Base-by-base conservation (phyloP, 805 yeast genomes). In the Cyberlindnera amylophila region DNA sequence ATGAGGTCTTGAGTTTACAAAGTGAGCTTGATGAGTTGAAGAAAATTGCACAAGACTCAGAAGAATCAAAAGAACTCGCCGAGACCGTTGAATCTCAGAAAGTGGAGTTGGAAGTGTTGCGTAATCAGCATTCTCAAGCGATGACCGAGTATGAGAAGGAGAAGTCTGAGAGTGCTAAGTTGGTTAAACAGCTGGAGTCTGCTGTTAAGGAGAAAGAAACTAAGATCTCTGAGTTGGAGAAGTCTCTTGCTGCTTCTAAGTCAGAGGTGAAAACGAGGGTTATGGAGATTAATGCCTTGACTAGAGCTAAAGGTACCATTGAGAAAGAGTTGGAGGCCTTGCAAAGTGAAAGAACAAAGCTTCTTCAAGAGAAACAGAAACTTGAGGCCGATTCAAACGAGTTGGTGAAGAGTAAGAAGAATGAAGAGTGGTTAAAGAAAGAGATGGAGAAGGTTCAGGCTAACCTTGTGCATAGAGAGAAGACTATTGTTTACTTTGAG, bases 401-500 rank as follows among this genome's bases (percentile, higher is more conserved):
- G 24, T 30, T 50, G 10, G 36, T 47, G 13, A 52, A 52, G 34
- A 38, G 50, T 30, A 55, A 55, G 43, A 46, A 53, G 23, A 45
- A 47, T 8, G 58, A 58, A 23, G 44, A 49, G 5, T 33, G 48
- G 1, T 30, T 64, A 21, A 53, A 44, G 11, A 55, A 57, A 33
- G 62, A 54, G 28, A 28, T 58, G 8, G 11, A 38, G 0, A 38
- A 46, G 7, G 18, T 42, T 4, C 47, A 46, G 36, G 23, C 38
- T 11, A 52, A 51, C 10, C 24, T 66, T 6, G 24, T 29, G 2
- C 68, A 64, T 39, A 62, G 65, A 46, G 72, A 67, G 26, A 67
- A 67, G 42, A 65, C 69, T 1, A 61, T 67, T 11, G 49, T 42
- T 4, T 66, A 66, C 45, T 50, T 69, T 32, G 72, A 67, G 42